Percentiles rank a stretch among this genome's conserved stretches.
These are phyloP conservation scores for Hebeloma cylindrosporum DNA, from an alignment of 768 basidiomycete species.

Conservation along the genomic window DNA sequence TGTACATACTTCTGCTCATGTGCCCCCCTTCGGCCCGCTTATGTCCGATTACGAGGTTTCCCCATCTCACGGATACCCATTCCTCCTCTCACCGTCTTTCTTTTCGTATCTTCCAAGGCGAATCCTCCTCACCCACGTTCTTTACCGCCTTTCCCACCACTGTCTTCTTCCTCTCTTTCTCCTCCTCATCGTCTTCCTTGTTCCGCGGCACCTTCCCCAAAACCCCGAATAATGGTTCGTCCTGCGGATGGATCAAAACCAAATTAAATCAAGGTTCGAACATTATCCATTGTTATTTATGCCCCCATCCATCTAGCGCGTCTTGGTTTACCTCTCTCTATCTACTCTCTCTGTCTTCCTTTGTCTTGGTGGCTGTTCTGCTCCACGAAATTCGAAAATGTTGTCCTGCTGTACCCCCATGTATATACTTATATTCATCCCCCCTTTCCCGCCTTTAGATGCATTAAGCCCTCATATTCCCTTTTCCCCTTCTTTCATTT, in stretches of 20 bases:
- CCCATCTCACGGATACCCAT: conserved; percentile 1
- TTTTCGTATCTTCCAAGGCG: no score
- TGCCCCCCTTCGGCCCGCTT: conserved; percentile 9
- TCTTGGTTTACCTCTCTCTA: not conserved
- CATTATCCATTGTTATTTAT: conserved; percentile 1
- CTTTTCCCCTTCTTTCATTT: conserved; percentile 6
- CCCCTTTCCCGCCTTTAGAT: no score
- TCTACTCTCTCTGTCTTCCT: not conserved
- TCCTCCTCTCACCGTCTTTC: not conserved
- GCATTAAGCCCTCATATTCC: no score
- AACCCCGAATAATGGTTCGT: conserved; percentile 6
- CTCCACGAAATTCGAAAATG: conserved; percentile 8
- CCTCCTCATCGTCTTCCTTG: not conserved
- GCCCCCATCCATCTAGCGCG: not conserved
- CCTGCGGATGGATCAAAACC: conserved; percentile 16
- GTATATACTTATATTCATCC: conserved; percentile 17
- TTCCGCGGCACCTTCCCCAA: not conserved
- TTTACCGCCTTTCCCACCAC: conserved; percentile 1
- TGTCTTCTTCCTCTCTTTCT: conserved; percentile 4
- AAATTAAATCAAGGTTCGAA: not conserved
- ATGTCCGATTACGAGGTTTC: not conserved
- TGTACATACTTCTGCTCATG: conserved; percentile 14
- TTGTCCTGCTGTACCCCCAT: conserved; percentile 19
- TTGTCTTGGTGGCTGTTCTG: conserved; percentile 10
- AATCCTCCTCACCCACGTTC: conserved; percentile 4